Evolutionary conservation across 1,284 basidiomycete species (phyloP), one percentile per base, ranked within the genome.

Genomic region (Sporisorium scitamineum): DNA sequence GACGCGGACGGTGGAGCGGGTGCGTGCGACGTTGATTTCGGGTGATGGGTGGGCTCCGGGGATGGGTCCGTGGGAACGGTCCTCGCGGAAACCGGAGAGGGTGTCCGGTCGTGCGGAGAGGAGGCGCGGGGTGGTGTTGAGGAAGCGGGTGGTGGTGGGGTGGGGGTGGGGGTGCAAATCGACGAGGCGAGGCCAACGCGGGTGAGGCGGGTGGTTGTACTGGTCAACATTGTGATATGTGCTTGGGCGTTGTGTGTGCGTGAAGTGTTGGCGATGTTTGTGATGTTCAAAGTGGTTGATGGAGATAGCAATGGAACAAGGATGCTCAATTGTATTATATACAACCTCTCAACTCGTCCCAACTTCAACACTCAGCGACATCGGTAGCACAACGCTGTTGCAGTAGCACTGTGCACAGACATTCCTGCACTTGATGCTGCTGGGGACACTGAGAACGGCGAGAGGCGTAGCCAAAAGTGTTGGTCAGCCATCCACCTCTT

Each of bases 61-160:
- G 27, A 65, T 59, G 16, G 70, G 75, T 0, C 70, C 67, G 54
- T 73, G 66, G 14, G 75, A 48, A 2, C 52, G 60, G 32, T 70
- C 67, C 10, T 70, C 75, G 29, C 75, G 58, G 42, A 64, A 60
- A 0, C 74, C 70, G 18, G 65, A 54, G 39, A 39, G 22, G 8
- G 67, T 70, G 44, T 77, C 75, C 0, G 75, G 75, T 50, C 75
- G 66, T n/a, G 75, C 64, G 2, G 64, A 71, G 27, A 61, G 54
- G 0, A 56, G 3, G 37, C 63, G 63, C 10, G 64, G 53, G 14
- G 63, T 67, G 18, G 54, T 31, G 27, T 34, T 11, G 20, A 71
- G 39, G 39, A 4, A 39, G 37, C 37, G 37, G 4, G 37, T 18
- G 37, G 37, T n/a, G 37, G 37, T 18, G 16, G 37, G 5, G 37